Evolutionary conservation across 192 early-diverging fungal genomes (phyloP).

Genomic region (Piromyces sp.): DNA sequence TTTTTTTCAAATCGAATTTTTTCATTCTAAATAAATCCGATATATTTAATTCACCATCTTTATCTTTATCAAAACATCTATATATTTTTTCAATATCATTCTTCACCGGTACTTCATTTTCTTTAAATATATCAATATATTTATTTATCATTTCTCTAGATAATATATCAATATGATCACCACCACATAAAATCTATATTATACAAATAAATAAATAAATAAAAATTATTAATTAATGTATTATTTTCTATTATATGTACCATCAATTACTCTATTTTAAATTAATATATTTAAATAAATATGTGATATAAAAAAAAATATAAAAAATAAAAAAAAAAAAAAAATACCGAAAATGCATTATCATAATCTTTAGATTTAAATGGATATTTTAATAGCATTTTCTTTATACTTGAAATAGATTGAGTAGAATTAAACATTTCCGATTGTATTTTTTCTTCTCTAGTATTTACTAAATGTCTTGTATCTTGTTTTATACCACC

Average conservation of each 20-base stretch:
- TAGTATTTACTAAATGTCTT: background rate
- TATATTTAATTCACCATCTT: background rate
- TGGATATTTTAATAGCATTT: background rate
- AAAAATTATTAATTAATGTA: no score
- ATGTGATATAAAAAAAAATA: no score
- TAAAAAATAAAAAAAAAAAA: background rate
- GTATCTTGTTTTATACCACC: background rate
- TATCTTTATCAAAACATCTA: background rate
- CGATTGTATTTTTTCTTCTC: background rate
- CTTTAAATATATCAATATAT: background rate
- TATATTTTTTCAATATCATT: background rate
- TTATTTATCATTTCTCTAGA: background rate
- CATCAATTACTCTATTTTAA: no score
- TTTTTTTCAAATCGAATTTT: background rate
- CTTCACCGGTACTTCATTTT: background rate
- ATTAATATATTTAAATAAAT: no score
- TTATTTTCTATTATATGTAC: no score
- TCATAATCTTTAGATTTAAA: background rate
- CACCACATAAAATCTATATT: background rate
- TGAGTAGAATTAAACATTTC: background rate
- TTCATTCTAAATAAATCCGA: background rate
- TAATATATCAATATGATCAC: background rate
- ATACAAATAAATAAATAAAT: no score
- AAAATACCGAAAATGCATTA: background rate
- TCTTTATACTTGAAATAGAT: background rate